These are phyloP conservation scores for Penicillium sp. DNA, from an alignment of 2,329 filamentous ascomycete species.

Conservation along the genomic window DNA sequence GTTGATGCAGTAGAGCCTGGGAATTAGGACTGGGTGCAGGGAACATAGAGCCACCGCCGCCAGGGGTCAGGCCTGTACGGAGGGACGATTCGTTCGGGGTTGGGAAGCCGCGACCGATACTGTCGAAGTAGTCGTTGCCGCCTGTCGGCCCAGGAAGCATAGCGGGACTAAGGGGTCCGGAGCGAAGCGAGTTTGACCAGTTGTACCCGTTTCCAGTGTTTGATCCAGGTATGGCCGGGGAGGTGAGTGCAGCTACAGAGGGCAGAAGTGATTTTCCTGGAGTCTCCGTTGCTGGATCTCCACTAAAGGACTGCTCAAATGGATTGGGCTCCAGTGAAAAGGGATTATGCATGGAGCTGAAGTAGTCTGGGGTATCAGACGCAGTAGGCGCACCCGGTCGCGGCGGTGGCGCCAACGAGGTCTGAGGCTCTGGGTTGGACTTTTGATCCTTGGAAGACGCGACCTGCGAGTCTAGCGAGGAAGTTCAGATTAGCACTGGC, in stretches of 20 bases:
- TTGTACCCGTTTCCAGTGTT: constrained; percentile 70
- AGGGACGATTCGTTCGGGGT: constrained; percentile 96
- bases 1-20: constrained; percentile 75
- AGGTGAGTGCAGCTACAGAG: constrained; percentile 86
- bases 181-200: constrained; percentile 85
- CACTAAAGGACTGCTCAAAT: constrained; percentile 91
- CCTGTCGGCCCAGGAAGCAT: constrained; percentile 84
- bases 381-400: constrained; percentile 56
- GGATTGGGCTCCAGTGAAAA: constrained; percentile 81
- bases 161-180: constrained; percentile 90
- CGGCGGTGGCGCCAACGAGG: constrained; percentile 70
- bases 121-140: constrained; percentile 85
- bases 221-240: constrained; percentile 78
- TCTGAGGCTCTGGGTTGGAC: constrained; percentile 58
- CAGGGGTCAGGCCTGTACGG: constrained; percentile 86
- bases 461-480: constrained; percentile 31
- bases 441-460: constrained; percentile 39
- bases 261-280: constrained; percentile 81
- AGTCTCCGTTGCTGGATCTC: constrained; percentile 65
- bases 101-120: constrained; percentile 79
- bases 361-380: constrained; percentile 68
- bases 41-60: constrained; percentile 96
- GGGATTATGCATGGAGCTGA: constrained; percentile 58
- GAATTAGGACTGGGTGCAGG: constrained; percentile 86
- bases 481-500: constrained; percentile 24